Conservation (phyloP, 23 red algal genomes). For the Chondrus crispus region DNA sequence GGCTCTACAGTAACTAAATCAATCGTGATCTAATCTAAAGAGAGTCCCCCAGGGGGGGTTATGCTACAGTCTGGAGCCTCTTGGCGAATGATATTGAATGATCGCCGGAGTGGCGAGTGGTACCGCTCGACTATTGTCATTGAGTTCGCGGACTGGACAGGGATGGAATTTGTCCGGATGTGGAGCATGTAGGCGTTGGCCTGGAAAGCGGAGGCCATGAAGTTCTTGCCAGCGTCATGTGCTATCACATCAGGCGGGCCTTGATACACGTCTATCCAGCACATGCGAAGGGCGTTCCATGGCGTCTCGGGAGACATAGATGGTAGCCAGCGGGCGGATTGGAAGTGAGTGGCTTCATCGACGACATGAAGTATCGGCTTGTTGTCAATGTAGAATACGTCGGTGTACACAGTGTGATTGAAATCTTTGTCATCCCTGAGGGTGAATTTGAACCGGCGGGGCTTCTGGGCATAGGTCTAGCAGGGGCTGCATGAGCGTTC, state of each 20-base stretch:
- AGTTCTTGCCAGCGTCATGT: slow-evolving; percentile 18
- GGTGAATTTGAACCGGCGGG: slow-evolving; percentile 32
- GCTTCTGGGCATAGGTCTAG: background rate
- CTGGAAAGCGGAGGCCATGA: background rate
- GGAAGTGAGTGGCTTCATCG: background rate
- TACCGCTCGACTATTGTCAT: slow-evolving; percentile 25
- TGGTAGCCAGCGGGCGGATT: background rate
- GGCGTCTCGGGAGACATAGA: background rate
- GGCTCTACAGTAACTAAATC: too few species aligned
- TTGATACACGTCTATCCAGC: slow-evolving; percentile 1
- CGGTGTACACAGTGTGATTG: slow-evolving; percentile 8
- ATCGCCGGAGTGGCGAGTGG: background rate
- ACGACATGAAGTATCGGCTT: slow-evolving; percentile 33
- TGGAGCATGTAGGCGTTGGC: background rate
- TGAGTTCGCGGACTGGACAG: background rate
- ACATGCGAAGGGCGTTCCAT: background rate
- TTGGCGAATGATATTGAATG: background rate
- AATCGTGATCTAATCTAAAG: too few species aligned
- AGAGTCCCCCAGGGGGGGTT: background rate
- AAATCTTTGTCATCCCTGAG: slow-evolving; percentile 3
- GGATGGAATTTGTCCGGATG: slow-evolving; percentile 14
- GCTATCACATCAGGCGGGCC: slow-evolving; percentile 4
- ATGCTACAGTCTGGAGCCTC: background rate
- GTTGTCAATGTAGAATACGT: slow-evolving; percentile 4
- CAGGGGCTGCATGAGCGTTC: background rate